phyloP scores from a whole-genome alignment of 257 asterid species.

The Solanum ossicruentum region DNA sequence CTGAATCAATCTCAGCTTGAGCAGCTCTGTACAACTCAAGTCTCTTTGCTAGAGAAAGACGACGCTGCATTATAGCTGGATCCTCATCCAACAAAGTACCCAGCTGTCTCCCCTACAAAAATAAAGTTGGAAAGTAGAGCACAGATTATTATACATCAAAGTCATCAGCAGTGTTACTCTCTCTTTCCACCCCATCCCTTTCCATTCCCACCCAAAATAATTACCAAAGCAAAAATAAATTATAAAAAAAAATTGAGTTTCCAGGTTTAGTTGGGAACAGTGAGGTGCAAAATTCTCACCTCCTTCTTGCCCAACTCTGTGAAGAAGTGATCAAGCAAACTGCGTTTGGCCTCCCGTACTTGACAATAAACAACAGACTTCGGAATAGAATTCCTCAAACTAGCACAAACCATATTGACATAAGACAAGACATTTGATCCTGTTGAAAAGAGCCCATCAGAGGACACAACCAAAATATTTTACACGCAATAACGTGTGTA shows the following conservation, averaged over 20 bases:
- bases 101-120: constrained; percentile 59
- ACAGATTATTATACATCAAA: neutral
- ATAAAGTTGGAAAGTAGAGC: neutral
- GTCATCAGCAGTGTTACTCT: neutral
- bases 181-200: neutral
- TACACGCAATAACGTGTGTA: neutral
- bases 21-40: constrained; percentile 90
- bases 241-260: neutral
- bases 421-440: constrained; percentile 88
- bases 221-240: too few species aligned
- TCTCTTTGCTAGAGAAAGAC: constrained; percentile 71
- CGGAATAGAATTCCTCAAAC: constrained; percentile 89
- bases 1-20: constrained; percentile 86
- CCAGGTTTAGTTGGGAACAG: neutral
- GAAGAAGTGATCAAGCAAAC: constrained; percentile 90
- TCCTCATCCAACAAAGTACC: constrained; percentile 90
- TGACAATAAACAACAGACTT: constrained; percentile 94
- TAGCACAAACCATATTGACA: constrained; percentile 88
- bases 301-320: constrained; percentile 78
- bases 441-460: constrained; percentile 11
- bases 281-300: constrained; percentile 25
- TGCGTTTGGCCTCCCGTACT: constrained; percentile 97
- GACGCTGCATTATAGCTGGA: constrained; percentile 86
- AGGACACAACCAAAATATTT: neutral
- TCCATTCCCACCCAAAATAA: neutral